Percentiles rank a stretch among this genome's conserved stretches.
These are phyloP conservation scores for Agaricales sp. DNA, from an alignment of 1,284 basidiomycete species.

Conservation along the genomic window DNA sequence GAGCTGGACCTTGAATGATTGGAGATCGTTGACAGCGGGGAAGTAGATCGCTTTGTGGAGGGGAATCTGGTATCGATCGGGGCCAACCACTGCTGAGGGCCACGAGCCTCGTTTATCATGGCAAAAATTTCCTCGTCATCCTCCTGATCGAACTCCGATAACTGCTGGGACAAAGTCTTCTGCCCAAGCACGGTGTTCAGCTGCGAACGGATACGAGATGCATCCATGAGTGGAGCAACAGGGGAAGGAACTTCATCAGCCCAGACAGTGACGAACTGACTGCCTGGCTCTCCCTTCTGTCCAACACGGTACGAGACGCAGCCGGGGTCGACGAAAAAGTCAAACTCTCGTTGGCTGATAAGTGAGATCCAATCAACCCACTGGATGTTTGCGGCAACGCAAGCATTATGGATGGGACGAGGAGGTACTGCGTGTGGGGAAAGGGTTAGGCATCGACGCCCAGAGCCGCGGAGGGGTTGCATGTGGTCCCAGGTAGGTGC, in stretches of 20 bases:
- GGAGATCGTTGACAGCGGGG: conserved; percentile 47
- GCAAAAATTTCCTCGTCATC: conserved; percentile 65
- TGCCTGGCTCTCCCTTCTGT: conserved; percentile 22
- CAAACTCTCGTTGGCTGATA: conserved; percentile 60
- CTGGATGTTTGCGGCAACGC: conserved; percentile 52
- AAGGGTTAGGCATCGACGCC: conserved; percentile 63
- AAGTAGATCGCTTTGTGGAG: conserved; percentile 37
- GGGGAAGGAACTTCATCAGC: conserved; percentile 33
- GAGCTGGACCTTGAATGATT: conserved; percentile 68
- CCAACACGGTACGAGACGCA: conserved; percentile 56
- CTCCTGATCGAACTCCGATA: conserved; percentile 54
- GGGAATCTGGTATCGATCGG: conserved; percentile 53
- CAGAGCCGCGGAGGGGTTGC: conserved; percentile 56
- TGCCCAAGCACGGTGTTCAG: not conserved
- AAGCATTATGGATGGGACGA: conserved; percentile 57
- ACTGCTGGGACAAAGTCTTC: conserved; percentile 60
- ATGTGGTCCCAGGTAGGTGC: conserved; percentile 51
- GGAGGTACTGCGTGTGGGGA: conserved; percentile 60
- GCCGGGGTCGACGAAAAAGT: conserved; percentile 70
- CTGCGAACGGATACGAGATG: not conserved
- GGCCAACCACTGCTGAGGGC: conserved; percentile 57
- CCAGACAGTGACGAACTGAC: conserved; percentile 52
- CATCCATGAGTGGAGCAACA: conserved; percentile 10
- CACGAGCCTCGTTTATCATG: conserved; percentile 59
- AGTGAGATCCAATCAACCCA: conserved; percentile 69